phyloP scores from a whole-genome alignment of 495 filamentous ascomycete species.

The Hypoxylon intermedium region DNA sequence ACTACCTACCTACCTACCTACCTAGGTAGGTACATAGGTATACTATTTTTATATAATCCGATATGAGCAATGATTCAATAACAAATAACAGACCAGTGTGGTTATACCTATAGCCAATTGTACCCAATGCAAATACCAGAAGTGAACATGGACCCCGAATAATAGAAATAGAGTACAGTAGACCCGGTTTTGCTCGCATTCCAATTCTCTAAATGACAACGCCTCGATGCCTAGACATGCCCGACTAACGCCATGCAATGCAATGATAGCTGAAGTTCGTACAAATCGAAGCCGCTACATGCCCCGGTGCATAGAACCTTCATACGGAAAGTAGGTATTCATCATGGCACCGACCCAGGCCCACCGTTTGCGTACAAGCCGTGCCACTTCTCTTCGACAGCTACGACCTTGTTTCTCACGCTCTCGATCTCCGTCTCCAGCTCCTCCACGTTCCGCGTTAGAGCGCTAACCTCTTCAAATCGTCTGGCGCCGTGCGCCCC shows the following conservation, averaged over 20 bases:
- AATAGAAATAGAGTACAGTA: too few relatives aligned
- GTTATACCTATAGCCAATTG: too few relatives aligned
- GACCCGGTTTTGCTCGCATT: slow-evolving; percentile 6
- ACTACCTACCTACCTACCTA: too few relatives aligned
- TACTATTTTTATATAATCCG: too few relatives aligned
- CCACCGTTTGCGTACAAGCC: slow-evolving; percentile 52
- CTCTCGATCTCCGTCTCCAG: slow-evolving; percentile 81
- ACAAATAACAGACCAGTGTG: too few relatives aligned
- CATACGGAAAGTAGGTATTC: not conserved
- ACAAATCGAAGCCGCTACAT: not conserved
- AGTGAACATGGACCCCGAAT: too few relatives aligned
- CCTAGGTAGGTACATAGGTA: too few relatives aligned
- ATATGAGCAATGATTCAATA: too few relatives aligned
- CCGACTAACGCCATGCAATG: slow-evolving; percentile 44
- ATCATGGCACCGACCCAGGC: slow-evolving; percentile 14
- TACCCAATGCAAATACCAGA: too few relatives aligned
- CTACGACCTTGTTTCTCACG: slow-evolving; percentile 60
- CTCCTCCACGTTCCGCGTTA: slow-evolving; percentile 84
- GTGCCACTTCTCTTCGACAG: slow-evolving; percentile 62
- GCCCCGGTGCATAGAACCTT: not conserved
- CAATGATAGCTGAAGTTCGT: slow-evolving; percentile 21
- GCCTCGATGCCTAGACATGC: too few relatives aligned
- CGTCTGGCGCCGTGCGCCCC: slow-evolving; percentile 79
- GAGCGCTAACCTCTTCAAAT: slow-evolving; percentile 86
- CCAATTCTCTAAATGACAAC: not conserved